Conservation (phyloP, 306 rosid species). For the Trifolium repens region DNA sequence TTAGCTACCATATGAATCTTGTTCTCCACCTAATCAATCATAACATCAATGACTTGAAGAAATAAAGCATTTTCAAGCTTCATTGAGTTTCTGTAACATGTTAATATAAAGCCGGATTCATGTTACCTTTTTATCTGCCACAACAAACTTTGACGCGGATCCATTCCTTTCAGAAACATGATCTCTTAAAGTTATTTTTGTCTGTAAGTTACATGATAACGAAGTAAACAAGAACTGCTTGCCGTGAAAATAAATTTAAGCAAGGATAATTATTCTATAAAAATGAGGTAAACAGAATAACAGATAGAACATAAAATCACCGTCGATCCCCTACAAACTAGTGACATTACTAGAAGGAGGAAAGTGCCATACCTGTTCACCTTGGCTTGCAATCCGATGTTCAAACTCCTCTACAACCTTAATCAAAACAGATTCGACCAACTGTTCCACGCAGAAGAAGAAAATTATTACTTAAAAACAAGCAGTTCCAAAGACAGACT, state of each 20-base stretch:
- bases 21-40: constrained; percentile 52
- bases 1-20: constrained; percentile 43
- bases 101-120: constrained; percentile 3
- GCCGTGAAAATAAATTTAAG: constrained; percentile 23
- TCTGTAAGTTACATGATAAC: constrained; percentile 46
- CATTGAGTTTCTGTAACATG: constrained; percentile 31
- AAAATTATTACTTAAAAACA: constrained; percentile 34
- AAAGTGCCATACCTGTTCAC: constrained; percentile 60
- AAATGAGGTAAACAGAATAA: background rate
- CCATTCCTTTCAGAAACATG: constrained; percentile 54
- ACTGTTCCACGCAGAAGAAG: constrained; percentile 60
- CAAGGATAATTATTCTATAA: background rate
- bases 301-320: background rate
- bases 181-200: constrained; percentile 51
- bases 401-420: constrained; percentile 91
- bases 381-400: constrained; percentile 68
- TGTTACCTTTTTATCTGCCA: constrained; percentile 62
- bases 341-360: constrained; percentile 7
- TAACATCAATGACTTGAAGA: constrained; percentile 27
- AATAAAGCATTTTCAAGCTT: constrained; percentile 24
- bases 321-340: background rate
- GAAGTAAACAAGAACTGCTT: constrained; percentile 28
- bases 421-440: constrained; percentile 88
- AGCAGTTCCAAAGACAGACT: constrained; percentile 16
- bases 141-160: constrained; percentile 45